Base-by-base conservation (phyloP, 345 rosid species). In the Eucalyptus dawsonii region DNA sequence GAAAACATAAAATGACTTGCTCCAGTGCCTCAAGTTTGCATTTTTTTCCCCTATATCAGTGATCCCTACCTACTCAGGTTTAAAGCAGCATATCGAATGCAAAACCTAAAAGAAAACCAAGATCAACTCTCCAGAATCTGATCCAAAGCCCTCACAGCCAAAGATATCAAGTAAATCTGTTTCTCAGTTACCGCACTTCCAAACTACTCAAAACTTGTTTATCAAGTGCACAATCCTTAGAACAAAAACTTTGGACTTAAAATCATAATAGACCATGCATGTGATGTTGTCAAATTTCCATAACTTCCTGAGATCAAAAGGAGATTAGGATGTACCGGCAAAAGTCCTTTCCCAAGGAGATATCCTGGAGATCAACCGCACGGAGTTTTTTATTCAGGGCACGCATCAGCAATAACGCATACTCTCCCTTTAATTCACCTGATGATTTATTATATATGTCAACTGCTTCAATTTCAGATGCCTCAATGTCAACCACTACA, bases 381-480 rank as follows among this genome's bases (percentile, higher is more conserved):
- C 95, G 94, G 83, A 97, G 98, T 93, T 95, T 97, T 90, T 91
- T 90, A 90, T 67, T 53, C 34, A 95, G 81, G 50, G 95, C 92
- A 89, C 91, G 95, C 91, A 96, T 93, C 92, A 97, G 93, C 49
- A 94, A 91, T 92, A 97, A 92, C 76, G 93, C 96, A 90, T 90
- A 87, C 80, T 93, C 96, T 90, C 94, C 99, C 42, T 89, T 91
- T 90, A 97, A 88, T 47, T 90, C 80, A 89, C 95, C 95, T 12
- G 93, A 93, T 13, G 96, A 93, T 89, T 95, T 93, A 88, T 92
- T 91, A 80, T 91, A 90, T 65, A 97, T 87, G 80, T 96, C 97
- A 37, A 97, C 95, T 31, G 93, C 96, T 88, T 97, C 96, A 72
- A 97, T 92, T 93, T 94, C 98, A 83, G 98, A 95, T 34, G 88